These are phyloP conservation scores for Nothophoma quercina DNA, from an alignment of 2,329 filamentous ascomycete genomes.

Conservation along the genomic window DNA sequence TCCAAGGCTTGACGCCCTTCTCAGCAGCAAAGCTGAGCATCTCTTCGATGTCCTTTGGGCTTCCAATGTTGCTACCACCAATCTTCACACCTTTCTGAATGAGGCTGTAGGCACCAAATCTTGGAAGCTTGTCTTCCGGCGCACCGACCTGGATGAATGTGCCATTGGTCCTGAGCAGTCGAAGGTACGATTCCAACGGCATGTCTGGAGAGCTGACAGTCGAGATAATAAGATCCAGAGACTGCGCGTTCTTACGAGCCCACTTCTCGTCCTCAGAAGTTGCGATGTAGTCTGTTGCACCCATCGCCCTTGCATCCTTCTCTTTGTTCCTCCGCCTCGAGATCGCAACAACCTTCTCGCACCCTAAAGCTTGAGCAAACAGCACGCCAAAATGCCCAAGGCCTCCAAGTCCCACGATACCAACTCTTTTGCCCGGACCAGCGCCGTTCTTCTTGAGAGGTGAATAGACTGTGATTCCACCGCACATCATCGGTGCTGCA, in stretches of 20 bases:
- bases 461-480: slow-evolving; percentile 75
- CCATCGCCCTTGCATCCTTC: slow-evolving; percentile 67
- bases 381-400: slow-evolving; percentile 77
- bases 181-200: slow-evolving; percentile 69
- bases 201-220: slow-evolving; percentile 67
- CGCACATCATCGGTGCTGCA: slow-evolving; percentile 77
- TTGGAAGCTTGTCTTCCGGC: slow-evolving; percentile 66
- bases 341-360: slow-evolving; percentile 71
- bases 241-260: slow-evolving; percentile 66
- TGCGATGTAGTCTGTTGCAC: slow-evolving; percentile 70
- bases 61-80: slow-evolving; percentile 58
- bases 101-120: slow-evolving; percentile 65
- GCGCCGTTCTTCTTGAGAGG: slow-evolving; percentile 72
- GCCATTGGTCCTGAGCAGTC: slow-evolving; percentile 66
- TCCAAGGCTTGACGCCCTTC: slow-evolving; percentile 66
- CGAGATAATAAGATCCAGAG: slow-evolving; percentile 66
- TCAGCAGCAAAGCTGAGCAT: slow-evolving; percentile 69
- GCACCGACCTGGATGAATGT: slow-evolving; percentile 72
- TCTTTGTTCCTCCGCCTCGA: slow-evolving; percentile 67
- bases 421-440: slow-evolving; percentile 75
- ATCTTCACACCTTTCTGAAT: slow-evolving; percentile 63
- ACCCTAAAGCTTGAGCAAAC: slow-evolving; percentile 74
- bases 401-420: slow-evolving; percentile 75
- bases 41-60: slow-evolving; percentile 65
- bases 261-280: slow-evolving; percentile 55